Evolutionary conservation across 345 rosid genomes (phyloP).

Genomic region (Diplotaxis tenuifolia): DNA sequence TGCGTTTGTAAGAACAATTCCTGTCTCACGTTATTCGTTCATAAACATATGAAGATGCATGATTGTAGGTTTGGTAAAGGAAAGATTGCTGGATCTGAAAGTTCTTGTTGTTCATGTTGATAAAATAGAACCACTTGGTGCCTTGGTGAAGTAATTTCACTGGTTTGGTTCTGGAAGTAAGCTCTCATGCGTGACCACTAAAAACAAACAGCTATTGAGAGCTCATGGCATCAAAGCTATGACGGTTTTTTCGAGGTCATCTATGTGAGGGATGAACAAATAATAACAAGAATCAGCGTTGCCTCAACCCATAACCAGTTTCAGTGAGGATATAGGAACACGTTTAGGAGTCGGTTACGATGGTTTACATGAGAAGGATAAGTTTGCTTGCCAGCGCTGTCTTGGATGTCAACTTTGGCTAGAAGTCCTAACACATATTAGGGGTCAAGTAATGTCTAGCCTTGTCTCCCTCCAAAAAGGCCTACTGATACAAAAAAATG

Average conservation of each 20-base stretch:
- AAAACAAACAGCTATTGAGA: too few relatives aligned
- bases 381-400: too few relatives aligned
- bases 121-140: conserved; percentile 43
- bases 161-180: conserved; percentile 53
- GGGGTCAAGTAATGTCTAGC: neutral
- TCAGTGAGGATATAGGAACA: conserved; percentile 20
- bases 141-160: conserved; percentile 40
- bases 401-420: too few relatives aligned
- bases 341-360: conserved; percentile 28
- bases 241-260: conserved; percentile 35
- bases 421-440: conserved; percentile 6
- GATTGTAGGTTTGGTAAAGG: conserved; percentile 7
- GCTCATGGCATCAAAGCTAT: conserved; percentile 31
- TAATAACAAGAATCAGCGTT: conserved; percentile 20
- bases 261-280: conserved; percentile 9
- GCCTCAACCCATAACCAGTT: conserved; percentile 18
- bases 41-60: conserved; percentile 14
- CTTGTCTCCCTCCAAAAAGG: neutral
- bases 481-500: neutral
- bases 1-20: conserved; percentile 11
- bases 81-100: conserved; percentile 13
- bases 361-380: conserved; percentile 31
- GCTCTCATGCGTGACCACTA: conserved; percentile 58
- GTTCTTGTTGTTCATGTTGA: conserved; percentile 58
- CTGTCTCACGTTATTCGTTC: conserved; percentile 15